phyloP scores from a whole-genome alignment of 352 stramenopile species.

The Phytophthora pistaciae region DNA sequence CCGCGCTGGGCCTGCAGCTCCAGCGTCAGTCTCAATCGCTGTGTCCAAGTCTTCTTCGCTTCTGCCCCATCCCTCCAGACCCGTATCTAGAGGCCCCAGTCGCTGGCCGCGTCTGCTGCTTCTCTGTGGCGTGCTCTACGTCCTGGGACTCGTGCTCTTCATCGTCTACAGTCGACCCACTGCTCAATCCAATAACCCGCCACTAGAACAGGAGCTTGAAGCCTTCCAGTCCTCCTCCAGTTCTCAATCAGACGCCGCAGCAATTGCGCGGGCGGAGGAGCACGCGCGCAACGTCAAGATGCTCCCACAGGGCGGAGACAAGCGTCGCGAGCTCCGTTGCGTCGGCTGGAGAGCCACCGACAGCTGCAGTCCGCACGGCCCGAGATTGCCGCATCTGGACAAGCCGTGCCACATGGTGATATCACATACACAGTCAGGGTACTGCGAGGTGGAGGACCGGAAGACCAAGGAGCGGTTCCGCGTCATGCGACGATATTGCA shows the following conservation, averaged over 20 bases:
- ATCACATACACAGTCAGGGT: constrained; percentile 44
- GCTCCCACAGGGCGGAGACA: constrained; percentile 28
- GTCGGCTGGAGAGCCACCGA: constrained; percentile 42
- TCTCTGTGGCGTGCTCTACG: constrained; percentile 24
- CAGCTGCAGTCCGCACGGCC: constrained; percentile 39
- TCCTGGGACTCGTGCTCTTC: constrained; percentile 15
- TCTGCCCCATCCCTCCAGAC: constrained; percentile 10
- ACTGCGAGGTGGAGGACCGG: constrained; percentile 48
- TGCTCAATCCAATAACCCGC: neutral
- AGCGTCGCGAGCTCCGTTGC: constrained; percentile 28
- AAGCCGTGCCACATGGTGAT: constrained; percentile 36
- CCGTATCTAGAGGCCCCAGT: neutral
- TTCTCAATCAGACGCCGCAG: constrained; percentile 17
- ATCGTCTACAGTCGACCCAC: constrained; percentile 3
- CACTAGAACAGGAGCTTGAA: constrained; percentile 1
- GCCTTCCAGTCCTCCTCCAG: constrained; percentile 1
- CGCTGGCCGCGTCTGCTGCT: constrained; percentile 27
- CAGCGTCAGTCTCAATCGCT: neutral
- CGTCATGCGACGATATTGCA: constrained; percentile 52
- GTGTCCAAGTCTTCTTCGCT: constrained; percentile 3
- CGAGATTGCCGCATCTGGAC: constrained; percentile 28
- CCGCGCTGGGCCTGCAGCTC: constrained; percentile 5
- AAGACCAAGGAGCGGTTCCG: constrained; percentile 42
- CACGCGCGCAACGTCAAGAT: constrained; percentile 52
- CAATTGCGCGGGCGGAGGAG: constrained; percentile 39